phyloP scores from a whole-genome alignment of 2,329 filamentous ascomycete species.

The Dissoconium aciculare region DNA sequence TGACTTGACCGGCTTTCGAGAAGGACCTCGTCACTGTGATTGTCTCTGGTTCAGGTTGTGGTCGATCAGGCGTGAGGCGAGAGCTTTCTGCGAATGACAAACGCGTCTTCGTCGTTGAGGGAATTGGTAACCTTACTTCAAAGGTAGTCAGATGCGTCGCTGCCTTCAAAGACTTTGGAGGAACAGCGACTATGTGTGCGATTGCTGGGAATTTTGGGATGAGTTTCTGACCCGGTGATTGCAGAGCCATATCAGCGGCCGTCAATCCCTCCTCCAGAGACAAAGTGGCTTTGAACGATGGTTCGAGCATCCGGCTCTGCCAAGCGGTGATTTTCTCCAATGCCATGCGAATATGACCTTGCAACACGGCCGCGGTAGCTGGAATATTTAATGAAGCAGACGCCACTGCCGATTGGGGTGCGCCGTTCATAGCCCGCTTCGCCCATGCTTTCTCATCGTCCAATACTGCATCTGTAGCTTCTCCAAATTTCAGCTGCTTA shows the following conservation, averaged over 20 bases:
- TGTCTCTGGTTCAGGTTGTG: too few species aligned
- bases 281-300: slow-evolving; percentile 6
- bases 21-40: too few species aligned
- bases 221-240: too few species aligned
- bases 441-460: background rate
- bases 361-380: slow-evolving; percentile 14
- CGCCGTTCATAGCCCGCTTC: background rate
- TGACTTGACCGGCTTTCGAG: slow-evolving; percentile 2
- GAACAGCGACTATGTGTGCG: background rate
- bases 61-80: background rate
- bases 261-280: slow-evolving; percentile 1
- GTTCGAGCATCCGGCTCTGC: slow-evolving; percentile 24
- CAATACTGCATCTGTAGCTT: slow-evolving; percentile 1
- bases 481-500: background rate
- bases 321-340: slow-evolving; percentile 29
- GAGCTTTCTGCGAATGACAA: background rate
- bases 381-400: slow-evolving; percentile 16
- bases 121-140: slow-evolving; percentile 19
- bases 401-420: slow-evolving; percentile 4
- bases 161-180: background rate
- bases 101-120: too few species aligned
- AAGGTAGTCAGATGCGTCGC: slow-evolving; percentile 35
- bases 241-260: slow-evolving; percentile 8
- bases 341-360: slow-evolving; percentile 10
- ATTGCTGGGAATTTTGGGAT: slow-evolving; percentile 2